Evolutionary conservation across 2,329 filamentous ascomycete genomes (phyloP), one percentile per base, ranked within the genome.

Genomic region (Calonectria leucothoes): DNA sequence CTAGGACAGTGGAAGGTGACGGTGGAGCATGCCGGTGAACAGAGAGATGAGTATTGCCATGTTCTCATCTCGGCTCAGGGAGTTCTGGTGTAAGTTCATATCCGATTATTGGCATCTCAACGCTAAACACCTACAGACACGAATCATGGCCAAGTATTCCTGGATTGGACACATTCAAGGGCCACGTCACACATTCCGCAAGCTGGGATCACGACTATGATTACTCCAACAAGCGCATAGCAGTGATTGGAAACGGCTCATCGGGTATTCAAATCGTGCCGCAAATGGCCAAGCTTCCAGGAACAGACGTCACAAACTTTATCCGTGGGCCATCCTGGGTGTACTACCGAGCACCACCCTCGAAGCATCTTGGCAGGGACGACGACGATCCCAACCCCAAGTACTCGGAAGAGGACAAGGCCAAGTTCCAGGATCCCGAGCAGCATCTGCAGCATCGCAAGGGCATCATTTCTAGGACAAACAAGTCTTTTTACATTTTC

Each of bases 391-490:
- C 81, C 45, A 85, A 73, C 12, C 79, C 81, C 0, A 37, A 72
- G 8, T 82, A 82, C 48, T 73, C 78, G 1, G 80, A 82, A 1
- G 73, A 86, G 31, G 87, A 91, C 25, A 85, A 89, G 66, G 82
- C 86, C 1, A 85, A 88, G 15, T 86, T 87, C 0, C 91, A 89
- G 31, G 75, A 92, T 72, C 89, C 90, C 0, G 83, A 87, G 14
- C 85, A 82, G 17, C 92, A 92, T 76, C 80, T 90, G 0, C 76
- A 83, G 11, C 89, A 89, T 71, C 84, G 88, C 23, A 89, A 87
- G 70, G 83, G 82, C 0, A 78, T 78, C 0, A 76, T 78, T 1
- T 78, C 77, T 0, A 69, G 77, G 2, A 81, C 79, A 0, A 82
- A 82, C 29, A 82, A 79, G 65, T 81, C 79, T 0, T 82, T 89